Conservation (phyloP, 805 yeast species). For the Torulaspora maleeae region DNA sequence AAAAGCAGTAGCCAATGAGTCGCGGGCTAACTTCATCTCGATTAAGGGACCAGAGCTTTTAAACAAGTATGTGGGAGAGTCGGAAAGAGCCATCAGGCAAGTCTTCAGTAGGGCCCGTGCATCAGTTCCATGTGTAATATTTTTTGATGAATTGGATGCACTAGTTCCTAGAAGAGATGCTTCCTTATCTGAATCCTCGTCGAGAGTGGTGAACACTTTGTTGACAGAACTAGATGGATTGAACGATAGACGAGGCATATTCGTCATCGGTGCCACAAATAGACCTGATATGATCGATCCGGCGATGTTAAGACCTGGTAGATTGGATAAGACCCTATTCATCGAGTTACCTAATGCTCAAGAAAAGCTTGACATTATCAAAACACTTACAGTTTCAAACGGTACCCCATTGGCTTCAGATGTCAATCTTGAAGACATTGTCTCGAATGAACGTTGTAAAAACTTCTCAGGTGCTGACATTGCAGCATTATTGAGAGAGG, state of each 20-base stretch:
- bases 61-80: slow-evolving; percentile 94
- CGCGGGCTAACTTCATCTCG: slow-evolving; percentile 91
- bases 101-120: slow-evolving; percentile 91
- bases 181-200: slow-evolving; percentile 79
- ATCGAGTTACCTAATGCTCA: slow-evolving; percentile 79
- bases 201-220: slow-evolving; percentile 90
- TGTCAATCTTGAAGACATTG: slow-evolving; percentile 59
- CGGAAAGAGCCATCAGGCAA: slow-evolving; percentile 89
- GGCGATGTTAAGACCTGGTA: slow-evolving; percentile 96
- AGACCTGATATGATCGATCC: slow-evolving; percentile 98
- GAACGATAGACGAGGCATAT: slow-evolving; percentile 87
- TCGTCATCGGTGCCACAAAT: slow-evolving; percentile 94
- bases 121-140: slow-evolving; percentile 88
- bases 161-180: slow-evolving; percentile 91
- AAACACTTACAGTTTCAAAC: slow-evolving; percentile 65
- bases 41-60: slow-evolving; percentile 93
- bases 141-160: slow-evolving; percentile 95
- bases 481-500: slow-evolving; percentile 86
- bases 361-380: slow-evolving; percentile 78
- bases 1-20: slow-evolving; percentile 96
- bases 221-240: slow-evolving; percentile 93
- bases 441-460: slow-evolving; percentile 73
- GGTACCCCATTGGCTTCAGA: slow-evolving; percentile 65
- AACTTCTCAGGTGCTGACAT: slow-evolving; percentile 96
- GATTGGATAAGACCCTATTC: slow-evolving; percentile 87